Percentiles rank a stretch among this genome's conserved stretches.
These are phyloP conservation scores for Plasmodium sp. DNA, from an alignment of 169 alveolate genomes.

Conservation along the genomic window DNA sequence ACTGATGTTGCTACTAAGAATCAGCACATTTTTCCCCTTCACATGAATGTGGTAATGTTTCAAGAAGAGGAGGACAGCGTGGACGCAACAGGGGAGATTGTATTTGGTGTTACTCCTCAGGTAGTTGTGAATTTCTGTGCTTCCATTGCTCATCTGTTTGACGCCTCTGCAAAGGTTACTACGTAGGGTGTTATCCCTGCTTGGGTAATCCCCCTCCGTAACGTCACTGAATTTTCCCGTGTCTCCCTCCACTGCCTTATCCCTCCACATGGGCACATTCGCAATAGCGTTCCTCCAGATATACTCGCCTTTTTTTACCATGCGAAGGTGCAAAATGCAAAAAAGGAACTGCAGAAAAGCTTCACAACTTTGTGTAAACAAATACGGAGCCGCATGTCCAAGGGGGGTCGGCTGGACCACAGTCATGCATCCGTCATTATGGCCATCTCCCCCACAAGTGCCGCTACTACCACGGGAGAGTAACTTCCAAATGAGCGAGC, in stretches of 20 bases:
- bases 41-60: constrained; percentile 35
- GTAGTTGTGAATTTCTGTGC: not conserved
- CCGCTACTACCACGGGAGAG: not conserved
- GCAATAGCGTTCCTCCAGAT: not conserved
- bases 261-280: not conserved
- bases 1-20: constrained; percentile 44
- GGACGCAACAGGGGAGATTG: constrained; percentile 49
- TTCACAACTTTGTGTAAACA: not conserved
- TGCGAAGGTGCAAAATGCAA: not conserved
- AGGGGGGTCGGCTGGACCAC: not conserved
- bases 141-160: not conserved
- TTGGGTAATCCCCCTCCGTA: not conserved
- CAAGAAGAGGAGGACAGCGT: constrained; percentile 22
- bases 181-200: not conserved
- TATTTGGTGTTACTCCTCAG: not conserved
- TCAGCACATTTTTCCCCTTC: constrained; percentile 13
- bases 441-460: not conserved
- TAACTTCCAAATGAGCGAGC: not conserved
- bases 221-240: not conserved
- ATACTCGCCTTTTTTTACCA: not conserved
- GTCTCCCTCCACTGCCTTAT: not conserved
- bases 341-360: not conserved
- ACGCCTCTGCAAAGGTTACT: not conserved
- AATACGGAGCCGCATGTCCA: not conserved
- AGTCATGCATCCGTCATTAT: not conserved